Conservation (phyloP, 2,329 filamentous ascomycete species). For the Exophiala sp. region DNA sequence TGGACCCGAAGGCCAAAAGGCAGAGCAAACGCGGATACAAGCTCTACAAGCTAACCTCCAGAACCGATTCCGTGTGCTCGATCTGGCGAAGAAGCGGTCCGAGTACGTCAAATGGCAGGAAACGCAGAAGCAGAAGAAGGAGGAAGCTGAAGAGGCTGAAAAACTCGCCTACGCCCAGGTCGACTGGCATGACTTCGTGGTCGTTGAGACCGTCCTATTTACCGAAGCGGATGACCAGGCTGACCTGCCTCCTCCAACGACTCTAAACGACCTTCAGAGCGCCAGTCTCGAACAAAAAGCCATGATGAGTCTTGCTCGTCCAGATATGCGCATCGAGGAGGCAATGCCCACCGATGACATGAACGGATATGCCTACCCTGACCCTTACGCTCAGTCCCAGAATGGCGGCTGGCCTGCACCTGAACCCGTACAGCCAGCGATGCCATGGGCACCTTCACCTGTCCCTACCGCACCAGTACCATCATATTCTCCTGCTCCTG, state of each 20-base stretch:
- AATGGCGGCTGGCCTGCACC: slow-evolving; percentile 36
- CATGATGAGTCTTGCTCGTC: slow-evolving; percentile 74
- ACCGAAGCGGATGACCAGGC: slow-evolving; percentile 81
- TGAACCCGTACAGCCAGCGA: slow-evolving; percentile 31
- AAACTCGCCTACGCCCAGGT: slow-evolving; percentile 76
- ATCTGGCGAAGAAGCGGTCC: slow-evolving; percentile 77
- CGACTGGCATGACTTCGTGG: slow-evolving; percentile 96
- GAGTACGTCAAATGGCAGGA: slow-evolving; percentile 85
- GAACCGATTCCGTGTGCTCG: slow-evolving; percentile 76
- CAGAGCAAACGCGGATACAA: slow-evolving; percentile 67
- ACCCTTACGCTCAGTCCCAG: slow-evolving; percentile 41
- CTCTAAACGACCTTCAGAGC: slow-evolving; percentile 85
- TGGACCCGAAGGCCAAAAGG: slow-evolving; percentile 65
- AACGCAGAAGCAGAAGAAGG: slow-evolving; percentile 79
- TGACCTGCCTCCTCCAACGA: slow-evolving; percentile 83
- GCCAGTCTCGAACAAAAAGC: slow-evolving; percentile 94
- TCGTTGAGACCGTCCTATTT: slow-evolving; percentile 93
- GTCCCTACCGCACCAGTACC: slow-evolving; percentile 11
- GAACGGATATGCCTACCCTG: slow-evolving; percentile 48
- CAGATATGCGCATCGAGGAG: slow-evolving; percentile 83
- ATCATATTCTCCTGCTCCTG: slow-evolving; percentile 28
- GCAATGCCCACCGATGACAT: slow-evolving; percentile 79
- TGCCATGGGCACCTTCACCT: slow-evolving; percentile 30
- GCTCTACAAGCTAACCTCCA: slow-evolving; percentile 71
- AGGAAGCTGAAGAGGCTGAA: slow-evolving; percentile 81